These are phyloP conservation scores for Andrographis paniculata DNA, from an alignment of 305 asterid genomes.

Conservation along the genomic window DNA sequence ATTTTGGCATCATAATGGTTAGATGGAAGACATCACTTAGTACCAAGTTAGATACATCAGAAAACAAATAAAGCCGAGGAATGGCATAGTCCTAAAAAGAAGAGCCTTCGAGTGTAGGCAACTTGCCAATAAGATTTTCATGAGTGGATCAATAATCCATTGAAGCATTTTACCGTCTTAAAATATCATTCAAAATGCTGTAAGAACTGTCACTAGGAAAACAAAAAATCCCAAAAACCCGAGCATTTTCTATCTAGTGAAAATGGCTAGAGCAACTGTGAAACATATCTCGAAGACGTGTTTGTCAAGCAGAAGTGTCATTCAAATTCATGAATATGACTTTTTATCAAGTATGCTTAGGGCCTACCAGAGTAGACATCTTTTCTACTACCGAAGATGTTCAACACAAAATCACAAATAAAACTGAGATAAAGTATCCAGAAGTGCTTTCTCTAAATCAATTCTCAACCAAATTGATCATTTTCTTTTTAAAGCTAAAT, in stretches of 20 bases:
- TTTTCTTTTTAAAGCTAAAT: background rate
- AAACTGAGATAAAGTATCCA: background rate
- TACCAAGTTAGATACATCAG: background rate
- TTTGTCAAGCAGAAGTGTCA: background rate
- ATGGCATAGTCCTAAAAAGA: slow-evolving; percentile 8
- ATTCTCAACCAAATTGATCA: background rate
- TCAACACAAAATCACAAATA: background rate
- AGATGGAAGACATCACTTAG: background rate
- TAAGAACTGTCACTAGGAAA: background rate
- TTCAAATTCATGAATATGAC: background rate
- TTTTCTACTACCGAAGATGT: background rate
- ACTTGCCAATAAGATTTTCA: background rate
- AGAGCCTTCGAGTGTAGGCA: too few relatives aligned
- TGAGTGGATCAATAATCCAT: background rate
- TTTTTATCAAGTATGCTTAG: background rate
- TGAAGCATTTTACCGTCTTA: background rate
- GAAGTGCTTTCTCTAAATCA: background rate
- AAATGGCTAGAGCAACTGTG: background rate
- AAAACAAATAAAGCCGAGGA: slow-evolving; percentile 8
- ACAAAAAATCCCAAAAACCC: background rate
- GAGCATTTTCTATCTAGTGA: background rate
- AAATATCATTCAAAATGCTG: background rate
- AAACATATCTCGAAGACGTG: background rate
- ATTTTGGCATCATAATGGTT: background rate
- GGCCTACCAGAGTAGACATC: background rate